Conservation (phyloP, 192 early-diverging fungal species). For the Coemansia sp. region DNA sequence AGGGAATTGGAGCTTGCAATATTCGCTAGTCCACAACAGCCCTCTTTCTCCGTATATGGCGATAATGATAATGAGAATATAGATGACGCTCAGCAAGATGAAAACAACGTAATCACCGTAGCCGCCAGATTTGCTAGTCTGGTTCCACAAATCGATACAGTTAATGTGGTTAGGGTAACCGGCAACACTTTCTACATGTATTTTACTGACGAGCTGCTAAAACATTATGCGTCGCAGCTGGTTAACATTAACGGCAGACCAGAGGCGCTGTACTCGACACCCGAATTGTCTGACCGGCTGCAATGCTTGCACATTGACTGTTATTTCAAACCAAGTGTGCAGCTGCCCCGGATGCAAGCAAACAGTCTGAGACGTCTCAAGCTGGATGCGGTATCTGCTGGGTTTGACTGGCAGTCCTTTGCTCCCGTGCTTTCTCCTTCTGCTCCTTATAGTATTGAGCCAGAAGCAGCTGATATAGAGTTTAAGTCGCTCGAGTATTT, state of each 20-base stretch:
- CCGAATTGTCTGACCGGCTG: background rate
- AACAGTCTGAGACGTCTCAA: background rate
- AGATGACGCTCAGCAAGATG: background rate
- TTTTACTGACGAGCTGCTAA: background rate
- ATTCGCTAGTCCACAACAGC: background rate
- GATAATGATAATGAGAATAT: too few species aligned
- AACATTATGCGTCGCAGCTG: slow-evolving; percentile 4
- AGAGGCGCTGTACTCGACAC: background rate
- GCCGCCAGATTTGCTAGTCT: background rate
- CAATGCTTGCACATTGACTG: slow-evolving; percentile 1
- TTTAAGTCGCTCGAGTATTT: slow-evolving; percentile 1
- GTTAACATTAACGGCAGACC: slow-evolving; percentile 2
- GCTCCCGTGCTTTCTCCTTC: background rate
- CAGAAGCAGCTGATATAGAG: background rate
- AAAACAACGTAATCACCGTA: background rate
- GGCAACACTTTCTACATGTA: background rate
- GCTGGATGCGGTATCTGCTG: background rate
- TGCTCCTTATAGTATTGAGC: background rate
- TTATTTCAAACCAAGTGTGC: background rate
- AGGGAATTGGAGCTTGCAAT: slow-evolving; percentile 1
- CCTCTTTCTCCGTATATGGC: background rate
- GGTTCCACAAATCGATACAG: background rate
- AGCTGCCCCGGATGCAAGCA: background rate
- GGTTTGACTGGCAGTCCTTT: slow-evolving; percentile 8
- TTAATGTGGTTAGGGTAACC: background rate